These are phyloP conservation scores for Neoarthrinium moseri DNA, from an alignment of 2,329 filamentous ascomycete genomes.

Conservation along the genomic window DNA sequence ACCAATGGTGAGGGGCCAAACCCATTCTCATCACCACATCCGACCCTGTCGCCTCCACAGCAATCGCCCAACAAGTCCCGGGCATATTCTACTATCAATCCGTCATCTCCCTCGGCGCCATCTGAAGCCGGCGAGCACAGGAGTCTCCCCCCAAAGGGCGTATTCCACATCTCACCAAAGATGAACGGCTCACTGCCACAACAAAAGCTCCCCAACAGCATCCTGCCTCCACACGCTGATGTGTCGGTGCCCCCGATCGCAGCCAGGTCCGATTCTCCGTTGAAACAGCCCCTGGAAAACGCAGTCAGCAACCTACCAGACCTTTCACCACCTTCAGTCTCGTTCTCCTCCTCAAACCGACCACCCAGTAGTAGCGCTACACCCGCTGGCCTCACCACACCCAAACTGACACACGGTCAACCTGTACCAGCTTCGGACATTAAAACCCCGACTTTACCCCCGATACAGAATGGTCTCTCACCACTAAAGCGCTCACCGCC, in stretches of 20 bases:
- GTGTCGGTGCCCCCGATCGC: constrained; percentile 16
- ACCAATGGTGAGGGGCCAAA: constrained; percentile 31
- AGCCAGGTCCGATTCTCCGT: constrained; percentile 24
- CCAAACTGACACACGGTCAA: constrained; percentile 29
- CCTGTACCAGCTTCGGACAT: constrained; percentile 24
- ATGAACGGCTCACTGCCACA: constrained; percentile 15
- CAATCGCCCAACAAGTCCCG: constrained; percentile 38
- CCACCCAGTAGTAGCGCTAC: constrained; percentile 19
- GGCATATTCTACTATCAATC: constrained; percentile 35
- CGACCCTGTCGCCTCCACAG: constrained; percentile 38
- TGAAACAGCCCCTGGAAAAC: constrained; percentile 23
- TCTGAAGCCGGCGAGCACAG: constrained; percentile 16
- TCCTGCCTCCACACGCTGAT: constrained; percentile 19
- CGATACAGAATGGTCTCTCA: constrained; percentile 46
- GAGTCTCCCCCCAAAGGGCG: constrained; percentile 26
- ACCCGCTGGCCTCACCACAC: constrained; percentile 26
- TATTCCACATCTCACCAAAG: constrained; percentile 28
- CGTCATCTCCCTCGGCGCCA: constrained; percentile 24
- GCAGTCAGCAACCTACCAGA: constrained; percentile 19
- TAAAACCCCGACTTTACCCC: constrained; percentile 38
- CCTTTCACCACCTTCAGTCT: constrained; percentile 23
- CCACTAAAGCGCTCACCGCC: constrained; percentile 52
- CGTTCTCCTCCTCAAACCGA: constrained; percentile 18
- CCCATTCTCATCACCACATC: constrained; percentile 42
- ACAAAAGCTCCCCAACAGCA: constrained; percentile 17